Base-by-base conservation (phyloP, 164 flowering plant species). In the Akebia trifoliata region DNA sequence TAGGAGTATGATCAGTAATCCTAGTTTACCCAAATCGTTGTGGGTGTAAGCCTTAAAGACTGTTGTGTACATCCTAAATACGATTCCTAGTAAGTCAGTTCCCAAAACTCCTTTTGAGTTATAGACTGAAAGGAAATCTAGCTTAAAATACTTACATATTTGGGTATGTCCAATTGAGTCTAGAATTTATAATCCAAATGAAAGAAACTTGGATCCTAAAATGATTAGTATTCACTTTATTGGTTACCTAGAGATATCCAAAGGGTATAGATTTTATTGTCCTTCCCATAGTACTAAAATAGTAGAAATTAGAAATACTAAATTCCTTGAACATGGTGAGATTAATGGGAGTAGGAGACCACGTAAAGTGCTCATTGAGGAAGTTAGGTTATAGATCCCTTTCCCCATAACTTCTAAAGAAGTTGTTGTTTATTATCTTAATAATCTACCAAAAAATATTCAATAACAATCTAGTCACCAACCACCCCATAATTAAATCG, bases 251-350 rank as follows among this genome's bases (percentile, higher is more conserved):
- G 12, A 34, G 21, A 54, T 35, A 36, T 35, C 12, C 25, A 57
- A 43, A 44, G 35, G 36, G 49, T 43, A 57, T n/a, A 57, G 11
- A 6, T 12, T 57, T 57, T 57, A 57, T 6, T 44, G n/a, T 31
- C 36, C 20, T 57, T 28, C 14, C 35, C 36, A 57, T 10, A 56
- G 18, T 54, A 35, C 43, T 34, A 20, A 24, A 56, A 56, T 43
- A 1, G 37, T 43, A 12, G 26, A 43, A 42, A 29, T 24, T 30
- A 5, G 17, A 11, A 57, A 54, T 20, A 29, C 12, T 30, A 29
- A 37, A 17, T 57, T 44, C 50, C 8, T 42, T 30, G 60, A 42
- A 1, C 17, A 18, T 42, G 50, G 37, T 14, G 15, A 54, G 12
- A 36, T 22, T 20, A 36, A 10, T 51, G 56, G 11, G 25, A 36